These are phyloP conservation scores for Nemophila menziesii DNA, from an alignment of 257 asterid species.

Conservation along the genomic window DNA sequence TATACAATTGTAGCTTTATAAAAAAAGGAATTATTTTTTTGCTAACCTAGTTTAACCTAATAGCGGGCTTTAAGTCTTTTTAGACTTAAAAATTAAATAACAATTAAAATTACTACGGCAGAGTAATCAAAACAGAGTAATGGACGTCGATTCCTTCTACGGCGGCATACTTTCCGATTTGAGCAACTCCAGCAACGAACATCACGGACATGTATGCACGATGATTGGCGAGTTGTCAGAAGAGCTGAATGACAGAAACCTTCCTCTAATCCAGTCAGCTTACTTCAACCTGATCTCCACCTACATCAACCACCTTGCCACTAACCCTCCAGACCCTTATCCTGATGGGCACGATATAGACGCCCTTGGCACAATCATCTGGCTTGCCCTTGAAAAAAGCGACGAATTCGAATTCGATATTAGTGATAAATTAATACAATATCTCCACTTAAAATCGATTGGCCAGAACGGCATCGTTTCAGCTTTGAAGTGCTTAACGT, in stretches of 20 bases:
- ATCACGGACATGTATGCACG: conserved; percentile 62
- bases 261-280: conserved; percentile 42
- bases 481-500: no score
- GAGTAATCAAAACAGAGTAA: no score
- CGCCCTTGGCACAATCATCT: conserved; percentile 46
- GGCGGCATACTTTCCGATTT: conserved; percentile 36
- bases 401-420: conserved; percentile 26
- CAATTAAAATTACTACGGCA: no score
- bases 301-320: conserved; percentile 46
- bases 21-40: no score
- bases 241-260: conserved; percentile 53
- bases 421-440: conserved; percentile 31
- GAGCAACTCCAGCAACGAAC: conserved; percentile 61
- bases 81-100: no score
- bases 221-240: conserved; percentile 68
- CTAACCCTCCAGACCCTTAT: conserved; percentile 25
- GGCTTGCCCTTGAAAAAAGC: conserved; percentile 35
- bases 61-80: no score
- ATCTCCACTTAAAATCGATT: conserved; percentile 30
- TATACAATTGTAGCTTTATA: no score
- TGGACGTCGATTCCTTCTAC: no score
- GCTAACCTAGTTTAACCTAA: no score
- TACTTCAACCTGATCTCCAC: conserved; percentile 75
- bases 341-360: conserved; percentile 48
- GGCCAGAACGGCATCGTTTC: conserved; percentile 47